Evolutionary conservation across 2,329 filamentous ascomycete genomes (phyloP).

Genomic region (Xylariales sp.): DNA sequence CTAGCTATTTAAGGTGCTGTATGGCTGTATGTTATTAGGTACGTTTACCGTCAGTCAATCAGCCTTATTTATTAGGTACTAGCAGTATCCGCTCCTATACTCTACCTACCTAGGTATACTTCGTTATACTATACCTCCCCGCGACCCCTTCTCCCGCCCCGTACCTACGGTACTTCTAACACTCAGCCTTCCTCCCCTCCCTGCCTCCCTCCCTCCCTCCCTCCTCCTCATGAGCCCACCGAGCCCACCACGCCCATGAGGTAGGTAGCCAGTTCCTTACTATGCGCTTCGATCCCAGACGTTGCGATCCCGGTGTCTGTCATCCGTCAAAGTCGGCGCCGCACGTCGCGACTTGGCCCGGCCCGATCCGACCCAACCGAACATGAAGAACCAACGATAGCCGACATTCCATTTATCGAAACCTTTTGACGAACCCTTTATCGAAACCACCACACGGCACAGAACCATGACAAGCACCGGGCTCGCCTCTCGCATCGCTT

Average conservation of each 20-base stretch:
- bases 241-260: neutral
- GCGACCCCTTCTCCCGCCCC: no score
- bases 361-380: neutral
- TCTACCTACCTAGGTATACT: no score
- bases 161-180: no score
- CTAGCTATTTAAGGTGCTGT: no score
- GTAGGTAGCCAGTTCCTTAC: conserved; percentile 26
- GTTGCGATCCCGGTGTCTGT: conserved; percentile 36
- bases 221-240: neutral
- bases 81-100: no score
- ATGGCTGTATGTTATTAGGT: no score
- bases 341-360: conserved; percentile 24
- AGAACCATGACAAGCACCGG: conserved; percentile 56
- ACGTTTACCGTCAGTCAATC: no score
- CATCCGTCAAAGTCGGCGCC: conserved; percentile 33
- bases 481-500: conserved; percentile 81
- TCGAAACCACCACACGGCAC: neutral
- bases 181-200: no score
- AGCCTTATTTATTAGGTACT: no score
- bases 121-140: no score
- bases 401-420: neutral
- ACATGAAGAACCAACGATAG: conserved; percentile 24
- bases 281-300: conserved; percentile 39
- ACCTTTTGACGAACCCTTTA: no score
- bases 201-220: no score